phyloP scores from a whole-genome alignment of 495 filamentous ascomycete genomes.

The Schizothecium vesticola region DNA sequence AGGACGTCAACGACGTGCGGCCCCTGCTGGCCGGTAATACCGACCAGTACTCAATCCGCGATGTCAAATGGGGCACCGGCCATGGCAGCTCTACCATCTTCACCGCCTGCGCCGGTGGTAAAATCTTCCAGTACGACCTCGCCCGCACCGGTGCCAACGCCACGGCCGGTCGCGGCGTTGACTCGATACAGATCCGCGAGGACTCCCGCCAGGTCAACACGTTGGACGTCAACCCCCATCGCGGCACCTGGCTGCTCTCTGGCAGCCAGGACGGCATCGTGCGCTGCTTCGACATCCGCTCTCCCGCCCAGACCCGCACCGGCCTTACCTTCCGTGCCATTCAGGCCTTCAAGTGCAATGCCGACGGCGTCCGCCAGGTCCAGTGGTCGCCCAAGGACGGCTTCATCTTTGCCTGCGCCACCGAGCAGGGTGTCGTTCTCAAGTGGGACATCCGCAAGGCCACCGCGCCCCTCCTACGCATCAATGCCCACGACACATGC shows the following conservation, averaged over 20 bases:
- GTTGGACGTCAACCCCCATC: conserved; percentile 82
- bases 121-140: conserved; percentile 82
- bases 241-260: conserved; percentile 70
- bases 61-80: conserved; percentile 73
- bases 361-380: conserved; percentile 80
- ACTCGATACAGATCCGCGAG: conserved; percentile 65
- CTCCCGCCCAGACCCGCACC: conserved; percentile 32
- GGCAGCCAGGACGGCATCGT: conserved; percentile 91
- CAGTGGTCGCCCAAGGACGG: conserved; percentile 85
- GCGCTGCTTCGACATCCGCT: conserved; percentile 53
- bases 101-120: conserved; percentile 79
- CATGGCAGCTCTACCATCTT: conserved; percentile 55
- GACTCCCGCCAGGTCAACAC: conserved; percentile 89
- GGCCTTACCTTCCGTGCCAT: conserved; percentile 40
- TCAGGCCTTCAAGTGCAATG: conserved; percentile 46
- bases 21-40: conserved; percentile 67
- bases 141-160: conserved; percentile 43
- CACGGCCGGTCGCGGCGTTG: conserved; percentile 50
- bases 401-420: conserved; percentile 80
- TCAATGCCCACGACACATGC: conserved; percentile 76
- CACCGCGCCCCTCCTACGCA: conserved; percentile 52
- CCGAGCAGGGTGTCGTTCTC: conserved; percentile 71
- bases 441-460: conserved; percentile 52
- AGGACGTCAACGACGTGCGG: conserved; percentile 76
- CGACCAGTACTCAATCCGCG: conserved; percentile 73